These are phyloP conservation scores for Wickerhamomyces silvicola DNA, from an alignment of 805 yeast genomes.

Conservation along the genomic window DNA sequence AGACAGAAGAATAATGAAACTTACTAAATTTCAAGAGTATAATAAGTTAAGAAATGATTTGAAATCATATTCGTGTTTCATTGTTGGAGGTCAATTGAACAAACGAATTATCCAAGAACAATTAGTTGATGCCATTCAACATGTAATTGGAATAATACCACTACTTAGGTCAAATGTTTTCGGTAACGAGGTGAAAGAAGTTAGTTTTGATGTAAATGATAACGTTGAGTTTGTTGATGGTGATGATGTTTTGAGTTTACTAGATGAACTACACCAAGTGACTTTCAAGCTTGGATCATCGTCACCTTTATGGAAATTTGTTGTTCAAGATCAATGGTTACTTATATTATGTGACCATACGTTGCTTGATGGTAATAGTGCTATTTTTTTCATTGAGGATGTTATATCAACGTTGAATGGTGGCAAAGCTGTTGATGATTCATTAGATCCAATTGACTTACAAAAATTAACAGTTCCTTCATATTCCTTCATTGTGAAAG, in stretches of 20 bases:
- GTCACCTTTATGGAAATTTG: conserved; percentile 5
- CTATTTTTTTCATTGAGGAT: conserved; percentile 4
- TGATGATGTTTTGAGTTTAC: neutral
- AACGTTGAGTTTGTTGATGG: no score
- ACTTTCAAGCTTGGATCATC: conserved; percentile 1
- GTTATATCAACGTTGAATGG: conserved; percentile 1
- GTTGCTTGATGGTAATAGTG: conserved; percentile 3
- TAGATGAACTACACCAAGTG: conserved; percentile 1
- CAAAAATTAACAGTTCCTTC: no score
- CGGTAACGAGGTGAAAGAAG: neutral
- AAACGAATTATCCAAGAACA: neutral
- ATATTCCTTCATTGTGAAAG: no score
- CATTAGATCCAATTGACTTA: no score
- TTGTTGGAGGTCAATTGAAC: conserved; percentile 2
- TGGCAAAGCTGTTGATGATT: no score
- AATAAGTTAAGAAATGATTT: conserved; percentile 3
- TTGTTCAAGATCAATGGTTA: conserved; percentile 3
- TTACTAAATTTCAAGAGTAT: conserved; percentile 2
- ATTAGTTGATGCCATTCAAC: no score
- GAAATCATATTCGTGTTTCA: conserved; percentile 4
- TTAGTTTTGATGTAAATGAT: neutral
- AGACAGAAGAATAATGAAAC: no score
- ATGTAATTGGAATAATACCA: neutral
- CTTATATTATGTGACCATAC: conserved; percentile 5
- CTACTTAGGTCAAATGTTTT: conserved; percentile 3